Conservation (phyloP, 768 basidiomycete genomes). For the Termitomyces sp. region DNA sequence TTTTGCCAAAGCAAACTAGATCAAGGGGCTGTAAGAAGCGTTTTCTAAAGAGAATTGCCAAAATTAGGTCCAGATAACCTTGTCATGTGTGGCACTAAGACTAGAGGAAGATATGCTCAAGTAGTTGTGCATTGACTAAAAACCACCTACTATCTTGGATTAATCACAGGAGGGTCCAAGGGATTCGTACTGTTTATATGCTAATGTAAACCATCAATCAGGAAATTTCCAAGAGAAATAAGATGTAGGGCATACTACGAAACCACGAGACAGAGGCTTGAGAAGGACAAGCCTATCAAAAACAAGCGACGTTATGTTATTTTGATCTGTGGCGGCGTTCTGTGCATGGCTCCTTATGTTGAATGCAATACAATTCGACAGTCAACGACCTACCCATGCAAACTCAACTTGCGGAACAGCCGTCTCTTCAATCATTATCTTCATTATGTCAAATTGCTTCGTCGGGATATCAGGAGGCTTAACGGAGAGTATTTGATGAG, state of each 20-base stretch:
- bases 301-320: conserved; percentile 5
- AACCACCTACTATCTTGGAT: conserved; percentile 10
- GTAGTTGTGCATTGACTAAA: neutral
- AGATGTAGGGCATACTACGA: conserved; percentile 1
- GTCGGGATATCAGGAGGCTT: neutral
- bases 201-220: neutral
- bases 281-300: conserved; percentile 11
- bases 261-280: conserved; percentile 13
- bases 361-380: neutral
- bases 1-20: conserved; percentile 12
- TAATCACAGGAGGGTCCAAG: conserved; percentile 8
- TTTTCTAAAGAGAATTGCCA: neutral
- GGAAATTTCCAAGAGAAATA: neutral
- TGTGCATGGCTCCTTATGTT: neutral
- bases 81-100: conserved; percentile 10
- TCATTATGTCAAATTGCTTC: conserved; percentile 9
- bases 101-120: neutral
- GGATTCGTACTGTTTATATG: conserved; percentile 13
- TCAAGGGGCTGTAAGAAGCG: neutral
- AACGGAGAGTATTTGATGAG: neutral
- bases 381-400: conserved; percentile 7
- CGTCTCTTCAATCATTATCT: neutral
- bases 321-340: conserved; percentile 8
- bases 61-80: neutral
- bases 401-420: conserved; percentile 12